A percentile compares a stretch with the other conserved stretches of the same genome.
Conservation (phyloP, 805 yeast genomes). For the Teunomyces atbi region DNA sequence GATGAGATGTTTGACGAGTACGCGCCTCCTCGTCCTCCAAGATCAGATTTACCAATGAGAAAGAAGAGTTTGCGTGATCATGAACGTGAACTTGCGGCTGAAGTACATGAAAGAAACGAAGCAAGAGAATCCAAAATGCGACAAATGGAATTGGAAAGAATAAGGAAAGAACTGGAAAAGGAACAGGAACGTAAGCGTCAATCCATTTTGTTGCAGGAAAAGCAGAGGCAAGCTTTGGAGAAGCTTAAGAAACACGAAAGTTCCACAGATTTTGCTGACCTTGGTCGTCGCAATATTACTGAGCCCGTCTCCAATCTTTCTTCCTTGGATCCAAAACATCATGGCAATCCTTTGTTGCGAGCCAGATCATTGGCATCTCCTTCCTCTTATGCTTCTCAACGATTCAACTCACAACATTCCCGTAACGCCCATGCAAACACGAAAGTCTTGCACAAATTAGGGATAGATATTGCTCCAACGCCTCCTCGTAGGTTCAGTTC, state of each 20-base stretch:
- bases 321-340: constrained; percentile 39
- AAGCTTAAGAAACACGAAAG: constrained; percentile 19
- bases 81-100: constrained; percentile 13
- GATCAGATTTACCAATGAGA: constrained; percentile 9
- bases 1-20: constrained; percentile 24
- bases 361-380: constrained; percentile 37
- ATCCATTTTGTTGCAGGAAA: constrained; percentile 21
- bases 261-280: constrained; percentile 15
- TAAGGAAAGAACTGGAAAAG: constrained; percentile 9
- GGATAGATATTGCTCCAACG: constrained; percentile 28
- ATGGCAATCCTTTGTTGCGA: constrained; percentile 28
- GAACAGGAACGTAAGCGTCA: constrained; percentile 20
- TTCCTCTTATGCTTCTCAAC: constrained; percentile 19
- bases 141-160: constrained; percentile 6
- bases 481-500: constrained; percentile 15
- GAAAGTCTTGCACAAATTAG: constrained; percentile 36
- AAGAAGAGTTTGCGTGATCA: constrained; percentile 1
- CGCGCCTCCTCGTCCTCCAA: not conserved
- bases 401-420: constrained; percentile 7
- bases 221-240: constrained; percentile 30
- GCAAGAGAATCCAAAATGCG: constrained; percentile 10
- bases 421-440: constrained; percentile 20
- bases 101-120: constrained; percentile 12
- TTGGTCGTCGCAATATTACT: constrained; percentile 21
- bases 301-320: constrained; percentile 19